Evolutionary conservation across 345 rosid species (phyloP).

Genomic region (Camelina hispida): DNA sequence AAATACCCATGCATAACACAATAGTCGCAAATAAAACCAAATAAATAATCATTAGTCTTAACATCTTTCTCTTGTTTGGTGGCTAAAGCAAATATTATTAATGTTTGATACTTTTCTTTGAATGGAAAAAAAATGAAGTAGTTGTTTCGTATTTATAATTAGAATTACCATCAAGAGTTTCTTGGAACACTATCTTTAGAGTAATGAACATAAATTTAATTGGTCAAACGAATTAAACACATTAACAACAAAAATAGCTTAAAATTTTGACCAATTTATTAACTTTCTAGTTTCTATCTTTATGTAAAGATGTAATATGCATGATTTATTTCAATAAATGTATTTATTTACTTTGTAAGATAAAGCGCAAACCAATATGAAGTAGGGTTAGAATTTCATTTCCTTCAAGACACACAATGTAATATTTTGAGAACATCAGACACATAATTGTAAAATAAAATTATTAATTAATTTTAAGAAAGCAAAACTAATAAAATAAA

Average conservation of each 20-base stretch:
- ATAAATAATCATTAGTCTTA: not conserved
- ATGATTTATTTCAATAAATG: not conserved
- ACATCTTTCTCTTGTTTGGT: not conserved
- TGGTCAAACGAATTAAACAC: not conserved
- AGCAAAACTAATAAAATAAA: too few relatives aligned
- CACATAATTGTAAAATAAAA: not conserved
- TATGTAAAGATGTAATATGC: not conserved
- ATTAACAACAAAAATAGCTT: not conserved
- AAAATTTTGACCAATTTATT: not conserved
- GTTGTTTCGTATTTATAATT: not conserved
- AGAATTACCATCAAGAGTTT: not conserved
- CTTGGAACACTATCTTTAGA: too few relatives aligned
- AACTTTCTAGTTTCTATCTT: not conserved
- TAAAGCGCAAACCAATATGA: not conserved
- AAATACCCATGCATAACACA: slow-evolving; percentile 11
- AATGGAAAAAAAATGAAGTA: not conserved
- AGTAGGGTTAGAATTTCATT: too few relatives aligned
- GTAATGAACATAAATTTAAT: too few relatives aligned
- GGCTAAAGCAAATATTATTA: not conserved
- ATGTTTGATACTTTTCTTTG: not conserved
- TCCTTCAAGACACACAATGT: too few relatives aligned
- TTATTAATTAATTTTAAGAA: too few relatives aligned
- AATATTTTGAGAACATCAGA: not conserved
- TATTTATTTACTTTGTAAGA: not conserved
- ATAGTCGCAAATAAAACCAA: slow-evolving; percentile 15